Base-by-base conservation (phyloP, 108 stramenopile species). In the Skeletonema potamos region DNA sequence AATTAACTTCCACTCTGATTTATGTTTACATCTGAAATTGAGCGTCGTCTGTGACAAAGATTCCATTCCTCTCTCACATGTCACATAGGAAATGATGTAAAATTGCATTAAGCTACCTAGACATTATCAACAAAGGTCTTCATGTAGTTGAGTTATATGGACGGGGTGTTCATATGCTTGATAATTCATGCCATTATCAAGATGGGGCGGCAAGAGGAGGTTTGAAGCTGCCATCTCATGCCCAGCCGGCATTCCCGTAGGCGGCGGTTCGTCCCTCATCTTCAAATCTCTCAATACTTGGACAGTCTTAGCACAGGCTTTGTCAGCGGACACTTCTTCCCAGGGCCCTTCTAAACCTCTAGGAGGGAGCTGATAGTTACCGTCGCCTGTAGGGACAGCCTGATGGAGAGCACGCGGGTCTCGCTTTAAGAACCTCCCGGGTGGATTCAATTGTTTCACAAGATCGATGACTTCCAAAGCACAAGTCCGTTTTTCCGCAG, bases 271-370 rank as follows among this genome's bases (percentile, higher is more conserved):
- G 8, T 18, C 34, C 27, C 82, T 58, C 82, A 82, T 27, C 86
- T 85, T 74, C 54, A 86, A 81, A 62, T 92, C 91, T 48, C 91
- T 24, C 90, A 92, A 83, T 9, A 87, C 88, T 74, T 92, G 91
- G 64, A 83, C 81, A 12, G 88, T 87, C 82, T 92, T 92, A 33
- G 87, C 80, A 67, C 84, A 81, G 9, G 88, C 82, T 43, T 83
- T 86, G 18, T 89, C 88, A 26, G 83, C 74, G 15, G 64, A 37
- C 15, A 92, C 66, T 79, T 89, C 87, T 41, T 85, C 85, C 91
- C 91, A 92, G 34, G 77, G 77, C 13, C 73, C 83, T 18, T 83
- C 84, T 1, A 82, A 18, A 3, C 67, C 77, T 59, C 70, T 44
- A 27, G 73, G 73, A 29, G 73, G 64, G 6, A 74, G 44, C 41